phyloP scores from a whole-genome alignment of 371 early-diverging fungal species.

The Phascolomyces articulosus region DNA sequence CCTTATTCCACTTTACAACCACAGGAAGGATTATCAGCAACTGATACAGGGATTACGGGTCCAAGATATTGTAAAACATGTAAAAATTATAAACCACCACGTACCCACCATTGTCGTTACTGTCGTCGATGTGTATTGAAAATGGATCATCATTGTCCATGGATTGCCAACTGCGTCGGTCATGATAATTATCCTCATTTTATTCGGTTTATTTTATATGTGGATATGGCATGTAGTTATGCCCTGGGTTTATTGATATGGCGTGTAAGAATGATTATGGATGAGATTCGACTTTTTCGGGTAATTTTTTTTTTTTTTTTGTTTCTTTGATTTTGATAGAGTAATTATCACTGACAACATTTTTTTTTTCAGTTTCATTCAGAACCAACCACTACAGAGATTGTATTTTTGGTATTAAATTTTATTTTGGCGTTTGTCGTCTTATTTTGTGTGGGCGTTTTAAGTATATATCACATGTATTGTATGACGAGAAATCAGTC shows the following conservation, averaged over 20 bases:
- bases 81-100: constrained; percentile 78
- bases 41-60: constrained; percentile 32
- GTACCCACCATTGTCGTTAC: constrained; percentile 83
- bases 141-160: constrained; percentile 98
- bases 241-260: constrained; percentile 35
- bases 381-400: constrained; percentile 65
- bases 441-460: constrained; percentile 80
- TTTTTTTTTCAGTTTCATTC: constrained; percentile 35
- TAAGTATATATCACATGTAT: constrained; percentile 85
- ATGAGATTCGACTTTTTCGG: constrained; percentile 43
- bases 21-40: constrained; percentile 14
- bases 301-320: constrained; percentile 15
- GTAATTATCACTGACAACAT: background rate
- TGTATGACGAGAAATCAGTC: constrained; percentile 88
- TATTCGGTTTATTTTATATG: constrained; percentile 82
- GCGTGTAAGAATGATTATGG: constrained; percentile 40
- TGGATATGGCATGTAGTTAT: constrained; percentile 61
- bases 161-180: constrained; percentile 98
- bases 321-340: background rate
- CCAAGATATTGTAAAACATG: constrained; percentile 81
- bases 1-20: constrained; percentile 29
- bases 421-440: constrained; percentile 73
- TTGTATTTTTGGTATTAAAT: constrained; percentile 77
- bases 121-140: constrained; percentile 86
- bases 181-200: constrained; percentile 89